Conservation (phyloP, 2,329 filamentous ascomycete genomes). For the Arthrobotrys entomopaga region DNA sequence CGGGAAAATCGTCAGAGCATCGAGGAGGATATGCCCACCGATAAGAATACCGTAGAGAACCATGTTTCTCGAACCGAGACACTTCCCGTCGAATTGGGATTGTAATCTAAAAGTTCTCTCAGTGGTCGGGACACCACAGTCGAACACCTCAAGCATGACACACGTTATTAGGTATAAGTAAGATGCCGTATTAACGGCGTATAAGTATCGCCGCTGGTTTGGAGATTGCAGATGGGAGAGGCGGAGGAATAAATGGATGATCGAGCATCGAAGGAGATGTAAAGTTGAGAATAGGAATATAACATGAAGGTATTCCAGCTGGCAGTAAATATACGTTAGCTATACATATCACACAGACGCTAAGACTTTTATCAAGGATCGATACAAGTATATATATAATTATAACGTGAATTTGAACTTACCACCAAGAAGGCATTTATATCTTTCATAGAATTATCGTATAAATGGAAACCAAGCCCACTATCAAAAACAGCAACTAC, state of each 20-base stretch:
- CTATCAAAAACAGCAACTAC: conserved; percentile 32
- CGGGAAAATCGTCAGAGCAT: conserved; percentile 38
- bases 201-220: conserved; percentile 21
- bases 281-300: conserved; percentile 29
- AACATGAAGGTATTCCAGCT: conserved; percentile 36
- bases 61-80: conserved; percentile 19
- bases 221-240: conserved; percentile 24
- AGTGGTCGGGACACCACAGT: conserved; percentile 10
- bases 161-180: conserved; percentile 12
- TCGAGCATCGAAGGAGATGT: conserved; percentile 35
- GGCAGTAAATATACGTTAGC: neutral
- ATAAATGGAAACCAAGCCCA: conserved; percentile 31
- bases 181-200: conserved; percentile 10
- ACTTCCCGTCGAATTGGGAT: conserved; percentile 32
- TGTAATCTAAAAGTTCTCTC: conserved; percentile 3
- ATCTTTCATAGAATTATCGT: conserved; percentile 31
- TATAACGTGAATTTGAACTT: conserved; percentile 1
- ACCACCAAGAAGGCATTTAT: conserved; percentile 24
- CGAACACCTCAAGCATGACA: conserved; percentile 17
- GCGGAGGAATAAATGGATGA: conserved; percentile 41
- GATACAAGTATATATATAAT: neutral
- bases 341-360: too few relatives aligned
- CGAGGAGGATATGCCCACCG: conserved; percentile 30
- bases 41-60: conserved; percentile 22
- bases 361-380: neutral